These are phyloP conservation scores for Apiospora aurea DNA, from an alignment of 2,329 filamentous ascomycete species.

Conservation along the genomic window DNA sequence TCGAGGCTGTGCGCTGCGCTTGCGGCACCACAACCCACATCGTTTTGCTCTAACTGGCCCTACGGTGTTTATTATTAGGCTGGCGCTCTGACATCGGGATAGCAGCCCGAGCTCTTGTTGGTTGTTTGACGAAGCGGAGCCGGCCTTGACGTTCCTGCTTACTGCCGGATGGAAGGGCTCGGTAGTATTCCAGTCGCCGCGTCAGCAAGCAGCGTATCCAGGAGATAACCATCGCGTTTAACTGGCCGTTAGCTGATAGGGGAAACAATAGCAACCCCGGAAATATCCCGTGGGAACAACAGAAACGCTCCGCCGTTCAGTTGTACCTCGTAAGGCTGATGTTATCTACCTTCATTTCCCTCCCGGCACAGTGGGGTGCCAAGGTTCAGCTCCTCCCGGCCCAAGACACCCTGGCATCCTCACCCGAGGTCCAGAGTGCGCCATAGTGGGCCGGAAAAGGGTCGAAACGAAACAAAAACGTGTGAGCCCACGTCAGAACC, in stretches of 20 bases:
- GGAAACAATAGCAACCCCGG: background rate
- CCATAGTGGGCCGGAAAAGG: background rate
- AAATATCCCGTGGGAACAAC: background rate
- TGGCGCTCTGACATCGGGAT: background rate
- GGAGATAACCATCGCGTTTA: background rate
- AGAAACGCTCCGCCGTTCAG: background rate
- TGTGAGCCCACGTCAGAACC: slow-evolving; percentile 2
- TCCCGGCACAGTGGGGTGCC: background rate
- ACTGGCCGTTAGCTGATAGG: background rate
- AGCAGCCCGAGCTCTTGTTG: background rate
- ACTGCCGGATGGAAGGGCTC: background rate
- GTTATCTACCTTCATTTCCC: background rate
- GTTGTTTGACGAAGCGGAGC: background rate
- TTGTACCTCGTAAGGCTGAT: slow-evolving; percentile 17
- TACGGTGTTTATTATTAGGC: slow-evolving; percentile 7
- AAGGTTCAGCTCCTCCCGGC: background rate
- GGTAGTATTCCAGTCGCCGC: background rate
- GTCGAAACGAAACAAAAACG: background rate
- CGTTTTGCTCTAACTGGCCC: background rate
- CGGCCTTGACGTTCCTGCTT: background rate
- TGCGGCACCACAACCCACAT: background rate
- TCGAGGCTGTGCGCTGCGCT: background rate
- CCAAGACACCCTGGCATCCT: background rate
- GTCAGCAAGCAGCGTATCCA: background rate
- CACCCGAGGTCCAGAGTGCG: background rate